Conservation (phyloP, 139 green algal species). For the Volvox reticuliferus region DNA sequence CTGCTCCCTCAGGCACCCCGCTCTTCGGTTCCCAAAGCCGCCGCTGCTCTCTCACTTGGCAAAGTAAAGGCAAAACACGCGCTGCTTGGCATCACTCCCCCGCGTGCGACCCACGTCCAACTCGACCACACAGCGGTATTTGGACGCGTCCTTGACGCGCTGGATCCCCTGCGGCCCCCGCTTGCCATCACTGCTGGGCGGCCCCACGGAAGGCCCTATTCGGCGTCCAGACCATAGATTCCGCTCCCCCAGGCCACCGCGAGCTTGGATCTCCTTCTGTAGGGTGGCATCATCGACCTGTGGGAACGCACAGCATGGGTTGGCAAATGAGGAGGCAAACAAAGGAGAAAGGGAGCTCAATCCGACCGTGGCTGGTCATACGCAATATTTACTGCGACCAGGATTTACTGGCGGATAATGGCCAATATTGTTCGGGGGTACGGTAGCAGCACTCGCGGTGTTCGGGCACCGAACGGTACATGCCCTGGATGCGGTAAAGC, state of each 20-base stretch:
- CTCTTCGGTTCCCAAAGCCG: too few species aligned
- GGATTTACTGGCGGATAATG: too few species aligned
- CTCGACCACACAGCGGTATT: conserved; percentile 70
- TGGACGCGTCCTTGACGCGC: conserved; percentile 51
- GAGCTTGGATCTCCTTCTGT: conserved; percentile 19
- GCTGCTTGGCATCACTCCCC: conserved; percentile 61
- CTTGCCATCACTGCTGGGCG: not conserved
- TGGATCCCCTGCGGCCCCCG: not conserved
- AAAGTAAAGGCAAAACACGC: conserved; percentile 83
- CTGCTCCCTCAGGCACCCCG: too few species aligned
- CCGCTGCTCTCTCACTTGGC: conserved; percentile 54
- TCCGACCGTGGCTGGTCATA: too few species aligned
- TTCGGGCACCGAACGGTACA: too few species aligned
- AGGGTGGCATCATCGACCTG: conserved; percentile 57
- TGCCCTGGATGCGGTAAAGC: too few species aligned
- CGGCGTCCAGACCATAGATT: conserved; percentile 62
- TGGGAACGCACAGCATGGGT: not conserved
- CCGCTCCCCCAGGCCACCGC: conserved; percentile 15
- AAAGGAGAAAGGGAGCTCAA: too few species aligned
- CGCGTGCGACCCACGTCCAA: conserved; percentile 72
- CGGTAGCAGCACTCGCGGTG: too few species aligned
- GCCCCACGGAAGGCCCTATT: not conserved
- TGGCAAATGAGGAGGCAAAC: too few species aligned
- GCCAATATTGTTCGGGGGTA: too few species aligned
- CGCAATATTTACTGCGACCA: too few species aligned